Evolutionary conservation across 139 green algal species (phyloP), one percentile per base, ranked within the genome.

Genomic region (Micractinium sp.): DNA sequence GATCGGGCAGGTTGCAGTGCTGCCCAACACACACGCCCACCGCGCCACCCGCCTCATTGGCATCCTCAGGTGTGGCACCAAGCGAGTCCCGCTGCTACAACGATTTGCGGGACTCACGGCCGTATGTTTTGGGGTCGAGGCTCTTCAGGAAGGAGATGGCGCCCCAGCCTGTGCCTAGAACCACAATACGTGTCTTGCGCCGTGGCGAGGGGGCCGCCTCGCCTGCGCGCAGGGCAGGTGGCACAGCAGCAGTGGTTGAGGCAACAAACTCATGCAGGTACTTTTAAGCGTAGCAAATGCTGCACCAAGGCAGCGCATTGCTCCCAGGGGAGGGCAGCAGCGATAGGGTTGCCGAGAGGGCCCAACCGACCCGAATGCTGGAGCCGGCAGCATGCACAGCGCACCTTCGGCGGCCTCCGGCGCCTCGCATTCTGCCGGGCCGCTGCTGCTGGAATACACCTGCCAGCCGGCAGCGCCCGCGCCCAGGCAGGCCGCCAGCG

Each of bases 141-240:
- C 77, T 82, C 75, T 98, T 98, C 23, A 99, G 91, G 75, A 99
- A 97, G 56, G 86, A 93, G 80, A 97, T 95, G 0, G 94, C 92
- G 16, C 93, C 97, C 97, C 97, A 99, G 18, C 97, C 97, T 20
- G 93, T 95, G 53, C 97, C 97, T 60, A 99, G 92, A 29, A 99
- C 92, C 39, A 98, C 95, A 12, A 99, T 87, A 27, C 95, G 90
- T 1, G 93, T 92, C 76, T 81, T 93, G 78, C 39, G 77, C 29
- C 74, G 74, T 66, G 25, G 82, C 66, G 66, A 1, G 74, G 85
- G 25, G 27, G 25, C 22, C 60, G 31, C 4, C 81, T 63, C 56
- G 15, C 33, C n/a, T n/a, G 56, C 56, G 16, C 20, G 0, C 35
- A 14, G n/a, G 9, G n/a, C 13, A 38, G 73, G 20, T 3, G 15